Evolutionary conservation across 805 yeast genomes (phyloP).

Genomic region (Candida quercuum): DNA sequence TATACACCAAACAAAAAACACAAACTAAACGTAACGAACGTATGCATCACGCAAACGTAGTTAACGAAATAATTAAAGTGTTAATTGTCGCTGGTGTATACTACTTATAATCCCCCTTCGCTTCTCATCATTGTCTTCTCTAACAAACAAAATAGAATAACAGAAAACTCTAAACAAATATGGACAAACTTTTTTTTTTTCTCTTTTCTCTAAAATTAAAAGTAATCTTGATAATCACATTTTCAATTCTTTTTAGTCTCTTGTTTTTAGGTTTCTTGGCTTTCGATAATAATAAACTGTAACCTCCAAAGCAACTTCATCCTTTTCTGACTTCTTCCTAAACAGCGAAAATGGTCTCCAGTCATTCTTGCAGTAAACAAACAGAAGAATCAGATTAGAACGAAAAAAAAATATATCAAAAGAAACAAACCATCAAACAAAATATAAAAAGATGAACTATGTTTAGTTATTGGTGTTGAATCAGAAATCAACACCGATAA

Average conservation of each 20-base stretch:
- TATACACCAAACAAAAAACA: constrained; percentile 1
- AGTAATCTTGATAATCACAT: too few species aligned
- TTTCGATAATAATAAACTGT: not conserved
- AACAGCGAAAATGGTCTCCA: constrained; percentile 20
- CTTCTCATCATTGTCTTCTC: not conserved
- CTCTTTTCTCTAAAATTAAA: not conserved
- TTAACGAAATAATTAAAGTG: not conserved
- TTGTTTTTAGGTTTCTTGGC: not conserved
- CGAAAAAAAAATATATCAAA: not conserved
- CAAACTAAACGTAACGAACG: constrained; percentile 2
- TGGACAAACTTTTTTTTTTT: not conserved
- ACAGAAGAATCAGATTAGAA: not conserved
- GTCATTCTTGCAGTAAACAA: constrained; percentile 8
- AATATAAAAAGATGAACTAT: not conserved
- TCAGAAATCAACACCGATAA: constrained; percentile 85
- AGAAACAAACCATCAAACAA: not conserved
- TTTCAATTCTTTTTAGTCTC: too few species aligned
- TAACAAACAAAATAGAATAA: not conserved
- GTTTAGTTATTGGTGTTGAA: not conserved
- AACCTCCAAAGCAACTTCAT: not conserved
- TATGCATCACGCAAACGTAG: constrained; percentile 1
- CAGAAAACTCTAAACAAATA: constrained; percentile 1
- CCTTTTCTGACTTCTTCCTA: not conserved
- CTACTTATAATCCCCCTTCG: not conserved
- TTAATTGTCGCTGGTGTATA: not conserved